Base-by-base conservation (phyloP, 1,139 yeast genomes). In the Suhomyces wounanorum region DNA sequence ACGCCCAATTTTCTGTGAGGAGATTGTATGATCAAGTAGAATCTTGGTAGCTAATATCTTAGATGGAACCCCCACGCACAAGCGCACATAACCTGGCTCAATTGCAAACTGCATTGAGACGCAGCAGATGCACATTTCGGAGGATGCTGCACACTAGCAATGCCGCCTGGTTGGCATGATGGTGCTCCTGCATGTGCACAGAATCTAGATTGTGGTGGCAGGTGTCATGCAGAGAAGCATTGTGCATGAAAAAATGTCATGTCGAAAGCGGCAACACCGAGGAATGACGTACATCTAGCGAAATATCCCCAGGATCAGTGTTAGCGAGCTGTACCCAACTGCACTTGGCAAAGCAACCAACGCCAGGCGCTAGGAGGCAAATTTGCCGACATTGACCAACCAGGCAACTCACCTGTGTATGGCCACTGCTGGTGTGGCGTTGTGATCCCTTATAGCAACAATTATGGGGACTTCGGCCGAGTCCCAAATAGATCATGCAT, bases 141-240 rank as follows among this genome's bases (percentile, higher is more conserved):
- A 33, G 18, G 37, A 33, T 16, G 18, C 17, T 33, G 37, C 37
- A 33, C 37, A 33, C 18, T 7, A 33, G 39, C 21, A 36, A 4
- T 14, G 39, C 39, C 33, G 33, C 33, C 33, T 11, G 2, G 13
- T 30, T 11, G 33, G 37, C 36, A 13, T 33, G 8, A 3, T 17
- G 14, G 5, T 16, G 11, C 35, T 14, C 37, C 37, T 30, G 30
- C 44, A 35, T 30, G 14, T 8, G 33, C n/a, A 25, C 31, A 30
- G 31, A 31, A 33, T 33, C 44, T 42, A 43, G 50, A 28, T 17
- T 43, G 40, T 31, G 11, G 25, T 30, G 40, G 30, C 14, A 39
- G 40, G 36, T 43, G 46, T 47, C 50, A 47, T 47, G 50, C 50
- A 47, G 28, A 39, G 50, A 47, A 47, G 40, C 31, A 33, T 43